Base-by-base conservation (phyloP, 169 alveolate species). In the Eimeria mitis region DNA sequence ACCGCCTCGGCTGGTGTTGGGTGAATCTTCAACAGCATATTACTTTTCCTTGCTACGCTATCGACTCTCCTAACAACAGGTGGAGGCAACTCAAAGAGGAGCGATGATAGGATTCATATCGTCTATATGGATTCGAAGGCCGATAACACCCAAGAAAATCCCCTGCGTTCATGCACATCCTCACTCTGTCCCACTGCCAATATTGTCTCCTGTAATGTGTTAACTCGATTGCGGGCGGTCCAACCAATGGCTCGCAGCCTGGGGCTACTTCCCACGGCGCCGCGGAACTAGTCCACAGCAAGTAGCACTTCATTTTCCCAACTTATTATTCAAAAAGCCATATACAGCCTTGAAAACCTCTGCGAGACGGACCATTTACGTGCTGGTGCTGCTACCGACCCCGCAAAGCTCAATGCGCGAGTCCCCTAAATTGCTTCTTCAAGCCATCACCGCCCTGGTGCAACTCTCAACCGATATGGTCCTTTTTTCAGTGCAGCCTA, bases 201-300 rank as follows among this genome's bases (percentile, higher is more conserved):
- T 68, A 23, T 2, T 31, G 78, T 0, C 9, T 9, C 21, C 42
- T 5, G 21, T 23, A 2, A 34, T 2, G 14, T 19, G 1, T 2
- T 3, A 19, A 1, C 56, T 56, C 83, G 70, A 49, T 52, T 47
- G 49, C 5, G 68, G 65, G 65, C 68, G 88, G 88, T 47, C 88
- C 88, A 78, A 78, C 88, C 88, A 78, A 52, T 78, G 88, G 88
- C 88, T 47, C 88, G 68, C 88, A n/a, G 16, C 42, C 47, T 47
- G 44, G 49, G 25, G 68, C 25, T 78, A n/a, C 88, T n/a, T 49
- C 44, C 56, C 28, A 31, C 34, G 56, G 34, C 1, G 54, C 83
- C 31, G 83, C 83, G n/a, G 54, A 7, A 34, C 56, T 40, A 7
- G 56, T 37, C 40, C 34, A 40, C 83, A 40, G 40, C 56, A 52